Evolutionary conservation across 805 yeast genomes (phyloP), one percentile per base, ranked within the genome.

Genomic region (Yamadazyma scolyti): DNA sequence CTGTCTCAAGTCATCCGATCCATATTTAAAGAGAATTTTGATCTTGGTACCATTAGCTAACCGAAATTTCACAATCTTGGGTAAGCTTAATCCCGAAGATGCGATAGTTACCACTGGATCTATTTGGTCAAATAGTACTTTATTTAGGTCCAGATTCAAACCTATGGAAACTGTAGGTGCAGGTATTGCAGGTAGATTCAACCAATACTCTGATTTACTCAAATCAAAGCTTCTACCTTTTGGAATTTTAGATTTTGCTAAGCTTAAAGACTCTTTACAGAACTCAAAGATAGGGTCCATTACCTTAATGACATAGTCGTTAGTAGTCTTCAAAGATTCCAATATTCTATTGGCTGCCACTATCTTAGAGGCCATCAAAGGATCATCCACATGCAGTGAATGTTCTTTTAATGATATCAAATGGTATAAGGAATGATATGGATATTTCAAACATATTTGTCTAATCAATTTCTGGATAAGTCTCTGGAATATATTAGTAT

Each of bases 1-100:
- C 57, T 94, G 98, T 30, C 97, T 65, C 31, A 93, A 61, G 57
- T 93, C 98, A 58, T 93, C 98, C 7, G 85, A 72, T 5, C 95
- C 88, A 16, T 86, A 86, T 51, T 93, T 93, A 42, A 89, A 59
- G 12, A 93, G 61, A 50, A 82, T 70, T 34, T 66, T 75, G 37
- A 75, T 80, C 0, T 35, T 46, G 0, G 54, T 40, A 0, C 97
- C 97, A 46, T 77, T 71, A 0, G 79, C 66, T 10, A 79, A 55
- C 0, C 27, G 30, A 31, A 84, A 59, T 1, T 60, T 70, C 30
- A 80, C 65, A 30, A 94, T 82, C 50, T 90, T 90, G 0, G 99
- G 99, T 37, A 79, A 68, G 40, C 96, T 86, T 8, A 90, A 56
- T 3, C 99, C 99, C 0, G 93, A 76, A 0, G 79, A 43, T 0